Conservation (phyloP, 2,329 filamentous ascomycete species). For the Kalmusia sp. region DNA sequence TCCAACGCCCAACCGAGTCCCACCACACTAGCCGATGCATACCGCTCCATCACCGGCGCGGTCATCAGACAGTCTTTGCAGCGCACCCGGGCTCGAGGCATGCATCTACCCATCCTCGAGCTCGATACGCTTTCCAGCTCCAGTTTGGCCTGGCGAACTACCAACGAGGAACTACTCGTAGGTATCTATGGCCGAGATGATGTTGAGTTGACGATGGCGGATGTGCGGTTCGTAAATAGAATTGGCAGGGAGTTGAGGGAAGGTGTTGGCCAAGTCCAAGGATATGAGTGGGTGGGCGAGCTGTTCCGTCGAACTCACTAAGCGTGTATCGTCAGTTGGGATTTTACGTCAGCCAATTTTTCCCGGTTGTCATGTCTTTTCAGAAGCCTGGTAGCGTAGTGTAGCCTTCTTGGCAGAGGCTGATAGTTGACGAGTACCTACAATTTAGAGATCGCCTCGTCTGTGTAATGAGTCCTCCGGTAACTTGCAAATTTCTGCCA, state of each 20-base stretch:
- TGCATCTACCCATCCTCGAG: conserved; percentile 11
- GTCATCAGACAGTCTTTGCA: conserved; percentile 15
- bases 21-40: conserved; percentile 1
- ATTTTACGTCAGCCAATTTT: background rate
- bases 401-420: too few relatives aligned
- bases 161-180: conserved; percentile 19
- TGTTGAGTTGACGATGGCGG: conserved; percentile 12
- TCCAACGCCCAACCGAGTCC: background rate
- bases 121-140: conserved; percentile 11
- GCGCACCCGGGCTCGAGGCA: conserved; percentile 18
- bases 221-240: conserved; percentile 22
- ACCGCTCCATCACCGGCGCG: conserved; percentile 15
- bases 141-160: conserved; percentile 26
- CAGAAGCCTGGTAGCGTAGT: too few relatives aligned
- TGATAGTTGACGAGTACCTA: too few relatives aligned
- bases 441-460: too few relatives aligned
- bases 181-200: conserved; percentile 25
- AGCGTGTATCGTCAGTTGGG: background rate
- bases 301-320: conserved; percentile 5
- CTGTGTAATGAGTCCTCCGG: too few relatives aligned
- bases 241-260: conserved; percentile 14
- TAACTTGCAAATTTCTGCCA: too few relatives aligned
- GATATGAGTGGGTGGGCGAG: conserved; percentile 11
- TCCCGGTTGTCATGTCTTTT: background rate
- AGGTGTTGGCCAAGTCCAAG: background rate